Base-by-base conservation (phyloP, 768 basidiomycete species). In the Termitomyces sp. region DNA sequence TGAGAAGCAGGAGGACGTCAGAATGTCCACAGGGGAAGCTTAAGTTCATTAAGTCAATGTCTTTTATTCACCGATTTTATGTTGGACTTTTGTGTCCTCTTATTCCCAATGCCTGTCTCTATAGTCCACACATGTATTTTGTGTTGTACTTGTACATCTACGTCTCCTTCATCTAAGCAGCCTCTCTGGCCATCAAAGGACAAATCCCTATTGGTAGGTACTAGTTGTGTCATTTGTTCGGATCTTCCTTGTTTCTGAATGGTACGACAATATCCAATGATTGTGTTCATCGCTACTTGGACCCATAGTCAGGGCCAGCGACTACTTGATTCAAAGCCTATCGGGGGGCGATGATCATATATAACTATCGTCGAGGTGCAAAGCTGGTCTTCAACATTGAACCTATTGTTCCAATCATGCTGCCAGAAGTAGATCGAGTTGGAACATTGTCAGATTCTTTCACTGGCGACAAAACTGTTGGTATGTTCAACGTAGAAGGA, bases 381-480 rank as follows among this genome's bases (percentile, higher is more conserved):
- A 69, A 64, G 31, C 65, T 66, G 46, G 48, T 61, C 57, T 57
- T 63, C 43, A 69, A 39, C 63, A 69, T 59, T 16, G 65, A 64
- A 26, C 61, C 63, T 37, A 68, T 54, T 20, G 56, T 63, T 0
- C 66, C 67, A 48, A 70, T 61, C 36, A 71, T 56, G 49, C 71
- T 71, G 13, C 60, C 64, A n/a, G 69, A 70, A 20, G 67, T 69
- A n/a, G 74, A 75, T 37, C 84, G 77, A 36, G 67, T 71, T 0
- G 84, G 85, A 20, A 82, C 76, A 24, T 68, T 71, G 6, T 81
- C 79, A 1, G 76, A 72, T 43, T 80, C 78, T 59, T 85, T 87
- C 54, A 90, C 76, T 13, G 88, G 88, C 2, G 87, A 88, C 22
- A 90, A 71, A 34, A 74, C 72, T 0, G 81, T 85, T 12, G 88